These are phyloP conservation scores for Aspergillus incahuasiensis DNA, from an alignment of 495 filamentous ascomycete species.

Conservation along the genomic window DNA sequence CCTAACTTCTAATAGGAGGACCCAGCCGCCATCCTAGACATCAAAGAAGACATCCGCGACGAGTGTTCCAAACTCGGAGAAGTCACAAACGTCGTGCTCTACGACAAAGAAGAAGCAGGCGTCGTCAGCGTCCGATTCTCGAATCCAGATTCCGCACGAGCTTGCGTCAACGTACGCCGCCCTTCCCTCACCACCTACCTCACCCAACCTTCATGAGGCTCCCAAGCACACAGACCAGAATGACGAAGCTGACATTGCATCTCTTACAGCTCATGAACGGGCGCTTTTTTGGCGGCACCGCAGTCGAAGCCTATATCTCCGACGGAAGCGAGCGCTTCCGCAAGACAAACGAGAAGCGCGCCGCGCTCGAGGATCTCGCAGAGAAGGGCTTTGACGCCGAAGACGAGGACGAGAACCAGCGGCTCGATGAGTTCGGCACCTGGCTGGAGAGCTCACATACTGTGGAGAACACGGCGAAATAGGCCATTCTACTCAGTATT, in stretches of 20 bases:
- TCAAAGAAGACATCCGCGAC: slow-evolving; percentile 89
- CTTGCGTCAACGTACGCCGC: slow-evolving; percentile 63
- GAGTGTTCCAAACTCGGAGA: slow-evolving; percentile 83
- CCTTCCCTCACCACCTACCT: background rate
- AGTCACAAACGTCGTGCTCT: slow-evolving; percentile 88
- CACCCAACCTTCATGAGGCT: too few species aligned
- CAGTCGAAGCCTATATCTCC: slow-evolving; percentile 71
- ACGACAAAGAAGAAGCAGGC: slow-evolving; percentile 81
- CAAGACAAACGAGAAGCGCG: slow-evolving; percentile 53
- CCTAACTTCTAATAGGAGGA: slow-evolving; percentile 57
- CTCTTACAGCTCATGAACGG: slow-evolving; percentile 71
- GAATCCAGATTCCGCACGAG: slow-evolving; percentile 61
- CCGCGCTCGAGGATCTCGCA: slow-evolving; percentile 39
- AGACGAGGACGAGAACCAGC: slow-evolving; percentile 42
- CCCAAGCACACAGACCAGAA: background rate
- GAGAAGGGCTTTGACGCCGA: slow-evolving; percentile 38
- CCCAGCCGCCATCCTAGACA: slow-evolving; percentile 75
- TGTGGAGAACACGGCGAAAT: slow-evolving; percentile 27
- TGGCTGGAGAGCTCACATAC: slow-evolving; percentile 46
- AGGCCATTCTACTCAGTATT: too few species aligned
- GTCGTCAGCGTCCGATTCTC: slow-evolving; percentile 78
- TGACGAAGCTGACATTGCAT: background rate
- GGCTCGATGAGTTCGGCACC: slow-evolving; percentile 51
- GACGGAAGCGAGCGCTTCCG: slow-evolving; percentile 73
- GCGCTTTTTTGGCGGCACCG: slow-evolving; percentile 67